phyloP scores from a whole-genome alignment of 257 asterid genomes.

The Anisodus tanguticus region DNA sequence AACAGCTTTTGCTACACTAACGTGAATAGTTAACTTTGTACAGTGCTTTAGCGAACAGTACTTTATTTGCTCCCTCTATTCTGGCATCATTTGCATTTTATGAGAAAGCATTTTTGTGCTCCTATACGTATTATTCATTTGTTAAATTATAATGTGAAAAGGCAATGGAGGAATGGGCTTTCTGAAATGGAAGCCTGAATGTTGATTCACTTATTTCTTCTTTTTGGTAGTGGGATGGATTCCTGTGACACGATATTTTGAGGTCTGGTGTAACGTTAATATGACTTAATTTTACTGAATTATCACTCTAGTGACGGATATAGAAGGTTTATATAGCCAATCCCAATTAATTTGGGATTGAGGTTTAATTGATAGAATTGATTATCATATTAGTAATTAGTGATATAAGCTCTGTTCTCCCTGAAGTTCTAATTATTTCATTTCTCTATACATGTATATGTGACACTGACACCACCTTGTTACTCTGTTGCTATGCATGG shows the following conservation, averaged over 20 bases:
- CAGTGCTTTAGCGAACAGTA: not conserved
- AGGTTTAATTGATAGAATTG: not conserved
- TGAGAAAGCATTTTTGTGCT: slow-evolving; percentile 1
- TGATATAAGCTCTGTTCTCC: not conserved
- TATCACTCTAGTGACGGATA: not conserved
- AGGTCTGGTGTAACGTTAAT: not conserved
- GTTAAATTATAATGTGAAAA: not conserved
- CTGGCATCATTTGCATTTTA: not conserved
- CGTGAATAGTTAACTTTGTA: not conserved
- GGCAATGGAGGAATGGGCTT: not conserved
- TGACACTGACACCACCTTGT: not conserved
- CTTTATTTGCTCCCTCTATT: slow-evolving; percentile 8
- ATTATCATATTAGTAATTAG: not conserved
- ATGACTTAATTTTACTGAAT: not conserved
- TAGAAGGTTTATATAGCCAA: not conserved
- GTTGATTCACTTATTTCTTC: not conserved
- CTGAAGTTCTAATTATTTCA: not conserved
- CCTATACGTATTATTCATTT: not conserved
- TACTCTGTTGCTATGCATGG: slow-evolving; percentile 36
- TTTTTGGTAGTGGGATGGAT: not conserved
- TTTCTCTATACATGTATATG: slow-evolving; percentile 15
- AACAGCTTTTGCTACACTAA: not conserved
- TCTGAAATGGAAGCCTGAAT: not conserved
- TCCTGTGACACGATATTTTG: not conserved
- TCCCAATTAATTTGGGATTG: not conserved